Conservation (phyloP, 768 basidiomycete genomes). For the Pleurotus sapidus region DNA sequence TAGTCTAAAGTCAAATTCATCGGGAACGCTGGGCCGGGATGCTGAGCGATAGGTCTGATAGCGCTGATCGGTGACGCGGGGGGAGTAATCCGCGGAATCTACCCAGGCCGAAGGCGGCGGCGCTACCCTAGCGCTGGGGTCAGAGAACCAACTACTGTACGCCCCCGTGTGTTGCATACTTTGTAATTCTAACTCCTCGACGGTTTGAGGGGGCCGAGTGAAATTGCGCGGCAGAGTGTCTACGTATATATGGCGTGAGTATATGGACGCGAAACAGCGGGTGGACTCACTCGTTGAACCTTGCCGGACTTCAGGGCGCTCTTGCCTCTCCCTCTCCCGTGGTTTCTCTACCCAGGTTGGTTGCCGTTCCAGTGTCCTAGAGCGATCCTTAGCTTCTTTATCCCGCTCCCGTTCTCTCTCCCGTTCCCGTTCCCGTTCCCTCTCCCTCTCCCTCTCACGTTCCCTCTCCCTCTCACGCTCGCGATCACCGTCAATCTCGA, state of each 20-base stretch:
- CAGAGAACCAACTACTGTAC: slow-evolving; percentile 3
- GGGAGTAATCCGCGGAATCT: slow-evolving; percentile 3
- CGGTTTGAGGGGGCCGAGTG: not conserved
- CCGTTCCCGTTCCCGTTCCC: not conserved
- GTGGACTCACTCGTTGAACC: slow-evolving; percentile 13
- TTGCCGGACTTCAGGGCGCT: slow-evolving; percentile 17
- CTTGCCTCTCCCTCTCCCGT: slow-evolving; percentile 15
- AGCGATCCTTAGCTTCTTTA: slow-evolving; percentile 11
- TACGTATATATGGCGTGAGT: not conserved
- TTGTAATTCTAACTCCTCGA: slow-evolving; percentile 1
- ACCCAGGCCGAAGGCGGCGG: slow-evolving; percentile 3
- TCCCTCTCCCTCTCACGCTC: slow-evolving; percentile 1
- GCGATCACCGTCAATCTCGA: slow-evolving; percentile 11
- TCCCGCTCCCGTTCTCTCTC: not conserved
- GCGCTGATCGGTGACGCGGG: slow-evolving; percentile 1
- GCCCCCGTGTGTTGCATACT: slow-evolving; percentile 4
- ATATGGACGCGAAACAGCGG: too few species aligned
- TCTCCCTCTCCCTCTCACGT: slow-evolving; percentile 2
- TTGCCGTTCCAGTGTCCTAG: not conserved
- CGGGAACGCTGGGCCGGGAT: slow-evolving; percentile 1
- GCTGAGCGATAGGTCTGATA: slow-evolving; percentile 5
- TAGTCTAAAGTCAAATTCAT: slow-evolving; percentile 4
- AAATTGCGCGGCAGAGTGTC: not conserved
- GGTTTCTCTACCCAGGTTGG: slow-evolving; percentile 9
- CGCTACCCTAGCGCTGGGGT: not conserved